These are phyloP conservation scores for Parsonsia alboflavescens DNA, from an alignment of 257 asterid genomes.

Conservation along the genomic window DNA sequence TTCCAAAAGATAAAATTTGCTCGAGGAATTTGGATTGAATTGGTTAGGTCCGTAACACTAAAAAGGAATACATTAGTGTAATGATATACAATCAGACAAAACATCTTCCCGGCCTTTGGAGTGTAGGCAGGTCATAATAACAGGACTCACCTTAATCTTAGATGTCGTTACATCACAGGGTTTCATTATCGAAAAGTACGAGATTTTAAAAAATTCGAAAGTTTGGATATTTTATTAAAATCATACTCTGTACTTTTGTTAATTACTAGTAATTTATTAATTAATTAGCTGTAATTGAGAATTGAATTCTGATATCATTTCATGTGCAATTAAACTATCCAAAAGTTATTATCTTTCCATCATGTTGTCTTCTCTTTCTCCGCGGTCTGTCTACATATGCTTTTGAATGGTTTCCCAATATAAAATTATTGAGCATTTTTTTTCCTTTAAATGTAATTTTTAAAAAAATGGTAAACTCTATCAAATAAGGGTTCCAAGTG, in stretches of 20 bases:
- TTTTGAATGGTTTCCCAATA: not conserved
- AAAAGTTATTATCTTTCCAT: conserved; percentile 1
- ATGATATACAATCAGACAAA: too few relatives aligned
- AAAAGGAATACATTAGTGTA: too few relatives aligned
- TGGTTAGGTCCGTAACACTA: not conserved
- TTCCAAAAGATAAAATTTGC: too few relatives aligned
- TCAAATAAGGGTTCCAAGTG: too few relatives aligned
- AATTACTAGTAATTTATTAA: too few relatives aligned
- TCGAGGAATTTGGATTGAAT: too few relatives aligned
- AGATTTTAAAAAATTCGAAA: not conserved
- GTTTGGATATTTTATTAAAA: not conserved
- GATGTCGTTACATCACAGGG: too few relatives aligned
- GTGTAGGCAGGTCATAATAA: not conserved
- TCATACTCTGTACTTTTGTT: not conserved
- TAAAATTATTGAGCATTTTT: not conserved
- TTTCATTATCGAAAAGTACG: not conserved
- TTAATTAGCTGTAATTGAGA: not conserved
- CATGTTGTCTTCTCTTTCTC: conserved; percentile 4
- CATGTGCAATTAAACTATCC: not conserved
- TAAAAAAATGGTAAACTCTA: too few relatives aligned
- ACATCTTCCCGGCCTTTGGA: not conserved
- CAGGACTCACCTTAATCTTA: not conserved
- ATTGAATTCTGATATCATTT: not conserved
- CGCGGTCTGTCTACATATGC: not conserved
- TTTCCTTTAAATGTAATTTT: not conserved